phyloP scores from a whole-genome alignment of 2,329 filamentous ascomycete genomes.

The Pestalotiopsis sp. region DNA sequence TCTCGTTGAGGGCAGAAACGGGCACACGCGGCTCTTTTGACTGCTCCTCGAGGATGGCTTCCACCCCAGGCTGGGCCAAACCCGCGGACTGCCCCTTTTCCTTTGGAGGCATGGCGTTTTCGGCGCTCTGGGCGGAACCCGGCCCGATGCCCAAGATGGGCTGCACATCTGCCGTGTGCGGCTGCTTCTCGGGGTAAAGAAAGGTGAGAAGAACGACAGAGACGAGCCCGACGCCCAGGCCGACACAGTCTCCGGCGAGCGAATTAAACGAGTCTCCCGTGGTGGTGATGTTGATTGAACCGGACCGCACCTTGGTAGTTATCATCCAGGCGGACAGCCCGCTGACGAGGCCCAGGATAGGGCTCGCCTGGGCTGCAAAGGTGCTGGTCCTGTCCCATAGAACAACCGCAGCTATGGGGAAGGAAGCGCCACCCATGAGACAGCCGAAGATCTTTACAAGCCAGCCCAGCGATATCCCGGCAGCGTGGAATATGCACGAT shows the following conservation, averaged over 20 bases:
- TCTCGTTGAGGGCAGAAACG: not conserved
- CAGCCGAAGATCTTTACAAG: conserved; percentile 38
- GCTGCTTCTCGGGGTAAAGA: conserved; percentile 25
- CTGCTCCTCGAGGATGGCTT: not conserved
- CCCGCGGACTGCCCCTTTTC: conserved; percentile 23
- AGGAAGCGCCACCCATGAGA: conserved; percentile 37
- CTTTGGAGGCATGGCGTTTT: conserved; percentile 28
- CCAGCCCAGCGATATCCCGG: conserved; percentile 37
- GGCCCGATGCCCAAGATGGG: conserved; percentile 19
- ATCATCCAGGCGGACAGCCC: conserved; percentile 38
- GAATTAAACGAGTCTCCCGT: conserved; percentile 38
- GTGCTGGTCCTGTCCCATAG: conserved; percentile 40
- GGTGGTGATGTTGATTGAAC: conserved; percentile 33
- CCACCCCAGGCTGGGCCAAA: conserved; percentile 2
- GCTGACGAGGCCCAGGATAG: conserved; percentile 32
- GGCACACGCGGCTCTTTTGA: not conserved
- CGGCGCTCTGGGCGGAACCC: conserved; percentile 21
- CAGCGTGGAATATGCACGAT: conserved; percentile 36
- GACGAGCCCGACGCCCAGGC: conserved; percentile 33
- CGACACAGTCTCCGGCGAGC: conserved; percentile 37
- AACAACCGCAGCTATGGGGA: conserved; percentile 36
- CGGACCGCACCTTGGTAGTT: conserved; percentile 32
- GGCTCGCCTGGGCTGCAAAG: conserved; percentile 32
- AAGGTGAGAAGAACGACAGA: conserved; percentile 33
- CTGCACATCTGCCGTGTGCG: not conserved